phyloP scores from a whole-genome alignment of 2,329 filamentous ascomycete genomes.

The Colletotrichum higginsianum region DNA sequence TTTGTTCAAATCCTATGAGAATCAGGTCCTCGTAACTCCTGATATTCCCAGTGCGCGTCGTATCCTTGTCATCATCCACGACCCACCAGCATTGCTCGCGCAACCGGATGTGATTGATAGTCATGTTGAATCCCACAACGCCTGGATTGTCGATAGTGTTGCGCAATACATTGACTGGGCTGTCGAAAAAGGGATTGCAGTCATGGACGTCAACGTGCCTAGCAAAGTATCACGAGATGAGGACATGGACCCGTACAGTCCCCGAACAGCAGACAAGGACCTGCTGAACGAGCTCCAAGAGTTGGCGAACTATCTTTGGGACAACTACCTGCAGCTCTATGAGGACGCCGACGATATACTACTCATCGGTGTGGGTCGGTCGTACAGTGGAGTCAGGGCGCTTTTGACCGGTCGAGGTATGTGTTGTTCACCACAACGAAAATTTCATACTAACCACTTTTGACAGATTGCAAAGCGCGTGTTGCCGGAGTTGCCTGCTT shows the following conservation, averaged over 20 bases:
- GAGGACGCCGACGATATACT: constrained; percentile 82
- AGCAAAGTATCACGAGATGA: constrained; percentile 78
- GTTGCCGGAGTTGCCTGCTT: constrained; percentile 85
- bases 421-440: constrained; percentile 4
- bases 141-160: constrained; percentile 88
- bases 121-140: constrained; percentile 84
- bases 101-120: constrained; percentile 80
- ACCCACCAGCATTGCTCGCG: constrained; percentile 82
- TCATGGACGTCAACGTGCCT: constrained; percentile 94
- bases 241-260: constrained; percentile 65
- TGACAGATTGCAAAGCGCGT: constrained; percentile 73
- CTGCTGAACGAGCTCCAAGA: constrained; percentile 77
- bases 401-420: constrained; percentile 83
- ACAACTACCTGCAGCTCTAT: constrained; percentile 92
- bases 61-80: constrained; percentile 89
- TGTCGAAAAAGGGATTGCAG: constrained; percentile 79
- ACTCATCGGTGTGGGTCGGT: constrained; percentile 90
- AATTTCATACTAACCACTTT: not conserved
- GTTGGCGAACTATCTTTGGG: constrained; percentile 91
- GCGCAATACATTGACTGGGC: constrained; percentile 90
- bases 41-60: constrained; percentile 76
- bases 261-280: constrained; percentile 60
- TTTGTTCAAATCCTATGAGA: constrained; percentile 83
- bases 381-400: constrained; percentile 86
- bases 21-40: constrained; percentile 87